Evolutionary conservation across 1,284 basidiomycete genomes (phyloP), one percentile per base, ranked within the genome.

Genomic region (Malassezia slooffiae): DNA sequence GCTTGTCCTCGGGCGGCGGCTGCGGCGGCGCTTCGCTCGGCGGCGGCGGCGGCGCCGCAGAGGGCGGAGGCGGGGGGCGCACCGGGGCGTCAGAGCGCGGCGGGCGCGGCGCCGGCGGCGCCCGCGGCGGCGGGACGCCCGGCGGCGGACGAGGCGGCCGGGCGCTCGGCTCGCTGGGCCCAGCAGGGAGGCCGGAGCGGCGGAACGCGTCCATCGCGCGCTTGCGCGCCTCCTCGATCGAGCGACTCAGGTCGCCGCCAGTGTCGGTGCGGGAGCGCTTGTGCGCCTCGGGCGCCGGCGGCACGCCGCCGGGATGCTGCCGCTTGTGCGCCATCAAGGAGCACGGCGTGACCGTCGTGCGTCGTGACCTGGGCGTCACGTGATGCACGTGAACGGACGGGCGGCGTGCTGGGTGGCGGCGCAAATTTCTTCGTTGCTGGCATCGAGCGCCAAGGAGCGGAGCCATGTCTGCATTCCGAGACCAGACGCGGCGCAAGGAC

Each of bases 401-500:
- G 20, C 28, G 20, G 13, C 3, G 16, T 20, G 13, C 23, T 10
- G n/a, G 21, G 36, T 27, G 36, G 11, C 17, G 24, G 11, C 33
- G 20, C 8, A 7, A 9, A n/a, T 43, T 43, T 43, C 30, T 32
- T 29, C 30, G 26, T 5, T 17, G n/a, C n/a, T 33, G 31, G 27
- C 27, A n/a, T 9, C 27, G 27, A n/a, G n/a, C 9, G 27, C 9
- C 9, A 28, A n/a, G n/a, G 27, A n/a, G 27, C 10, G 7, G 31
- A 32, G 29, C 41, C 22, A 60, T 62, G 60, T 62, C 58, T 8
- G 53, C 55, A 31, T 49, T 57, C 31, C 53, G 61, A 30, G 61
- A 62, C 43, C 52, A 56, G 54, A 54, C 56, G 38, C 58, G 62
- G 52, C 62, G 62, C 37, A 60, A 66, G 38, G 62, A 66, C 48